Evolutionary conservation across 1,284 basidiomycete species (phyloP).

Genomic region (Anthracocystis walkeri): DNA sequence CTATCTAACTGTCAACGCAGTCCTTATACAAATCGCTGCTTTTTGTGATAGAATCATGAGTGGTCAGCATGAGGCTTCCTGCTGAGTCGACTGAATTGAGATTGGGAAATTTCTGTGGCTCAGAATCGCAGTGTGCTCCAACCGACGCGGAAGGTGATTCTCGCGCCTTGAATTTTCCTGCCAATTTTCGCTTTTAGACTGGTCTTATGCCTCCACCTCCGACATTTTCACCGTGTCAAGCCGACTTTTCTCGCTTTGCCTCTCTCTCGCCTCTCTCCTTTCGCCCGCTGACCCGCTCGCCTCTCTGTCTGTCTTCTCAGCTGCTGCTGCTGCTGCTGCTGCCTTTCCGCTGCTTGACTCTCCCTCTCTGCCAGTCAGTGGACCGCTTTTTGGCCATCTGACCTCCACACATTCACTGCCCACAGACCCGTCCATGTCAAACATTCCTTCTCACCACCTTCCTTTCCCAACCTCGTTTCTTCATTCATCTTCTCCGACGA

Average conservation of each 20-base stretch:
- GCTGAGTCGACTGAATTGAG: no score
- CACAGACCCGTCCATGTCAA: neutral
- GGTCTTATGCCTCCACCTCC: conserved; percentile 31
- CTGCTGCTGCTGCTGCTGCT: conserved; percentile 8
- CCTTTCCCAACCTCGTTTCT: neutral
- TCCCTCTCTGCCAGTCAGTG: neutral
- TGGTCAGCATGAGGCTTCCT: no score
- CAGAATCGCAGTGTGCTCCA: no score
- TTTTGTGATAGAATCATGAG: no score
- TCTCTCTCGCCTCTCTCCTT: neutral
- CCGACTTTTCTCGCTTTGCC: neutral
- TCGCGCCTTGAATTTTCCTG: neutral
- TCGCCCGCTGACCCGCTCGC: no score
- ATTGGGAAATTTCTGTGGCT: no score
- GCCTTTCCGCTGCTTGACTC: conserved; percentile 4
- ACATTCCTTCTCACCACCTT: conserved; percentile 46
- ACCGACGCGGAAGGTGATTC: no score
- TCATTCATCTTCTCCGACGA: conserved; percentile 9
- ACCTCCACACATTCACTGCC: conserved; percentile 36
- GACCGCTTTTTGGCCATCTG: conserved; percentile 8
- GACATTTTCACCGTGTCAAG: conserved; percentile 7
- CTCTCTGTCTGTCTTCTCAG: neutral
- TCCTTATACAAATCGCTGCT: no score
- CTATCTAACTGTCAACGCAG: no score
- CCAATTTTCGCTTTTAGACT: conserved; percentile 12